Evolutionary conservation across 139 green algal species (phyloP).

Genomic region (Chlamydomonas incerta): DNA sequence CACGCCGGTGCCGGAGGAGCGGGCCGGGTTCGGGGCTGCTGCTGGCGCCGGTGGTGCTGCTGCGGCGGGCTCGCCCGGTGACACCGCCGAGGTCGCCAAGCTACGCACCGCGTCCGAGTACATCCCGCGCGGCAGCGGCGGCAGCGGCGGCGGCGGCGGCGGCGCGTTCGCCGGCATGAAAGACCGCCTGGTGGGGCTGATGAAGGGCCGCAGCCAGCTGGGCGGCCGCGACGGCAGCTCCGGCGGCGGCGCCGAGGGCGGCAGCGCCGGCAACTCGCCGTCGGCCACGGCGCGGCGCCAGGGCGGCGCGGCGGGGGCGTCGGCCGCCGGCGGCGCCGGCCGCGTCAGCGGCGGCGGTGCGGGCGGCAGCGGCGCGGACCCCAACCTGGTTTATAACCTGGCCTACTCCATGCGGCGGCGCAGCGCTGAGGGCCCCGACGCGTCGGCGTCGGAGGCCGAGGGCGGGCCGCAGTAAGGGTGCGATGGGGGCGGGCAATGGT

Average conservation of each 20-base stretch:
- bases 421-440: background rate
- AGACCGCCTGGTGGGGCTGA: conserved; percentile 6
- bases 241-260: background rate
- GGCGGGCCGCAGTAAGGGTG: too few relatives aligned
- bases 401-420: background rate
- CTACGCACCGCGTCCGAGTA: background rate
- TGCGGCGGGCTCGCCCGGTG: background rate
- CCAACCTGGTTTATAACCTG: background rate
- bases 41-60: too few relatives aligned
- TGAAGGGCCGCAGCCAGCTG: background rate
- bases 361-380: background rate
- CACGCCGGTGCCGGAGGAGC: conserved; percentile 18
- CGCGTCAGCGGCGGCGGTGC: background rate
- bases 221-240: background rate
- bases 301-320: background rate
- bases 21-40: background rate
- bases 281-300: background rate
- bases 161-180: conserved; percentile 5
- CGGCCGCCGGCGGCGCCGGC: background rate
- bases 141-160: background rate
- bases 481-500: too few relatives aligned
- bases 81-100: background rate
- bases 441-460: background rate
- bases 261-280: background rate
- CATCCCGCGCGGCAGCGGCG: background rate